Evolutionary conservation across 2,329 filamentous ascomycete species (phyloP).

Genomic region (Pseudocercospora fuligena): DNA sequence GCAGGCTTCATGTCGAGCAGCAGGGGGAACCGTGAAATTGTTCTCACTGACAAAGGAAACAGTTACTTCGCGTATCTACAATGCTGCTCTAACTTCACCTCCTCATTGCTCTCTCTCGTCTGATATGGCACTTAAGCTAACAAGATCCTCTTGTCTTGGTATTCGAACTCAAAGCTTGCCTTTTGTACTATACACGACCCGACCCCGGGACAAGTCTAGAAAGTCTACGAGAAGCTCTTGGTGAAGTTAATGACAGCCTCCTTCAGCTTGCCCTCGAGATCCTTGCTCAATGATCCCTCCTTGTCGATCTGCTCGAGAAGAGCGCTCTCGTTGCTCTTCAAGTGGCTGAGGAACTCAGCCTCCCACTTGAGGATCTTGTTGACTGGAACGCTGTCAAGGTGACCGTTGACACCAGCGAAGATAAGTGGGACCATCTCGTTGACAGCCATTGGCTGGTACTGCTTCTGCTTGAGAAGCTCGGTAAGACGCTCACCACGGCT

Average conservation of each 20-base stretch:
- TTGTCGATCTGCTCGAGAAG: constrained; percentile 86
- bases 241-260: constrained; percentile 80
- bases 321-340: constrained; percentile 87
- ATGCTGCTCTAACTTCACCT: constrained; percentile 24
- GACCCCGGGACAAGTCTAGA: constrained; percentile 26
- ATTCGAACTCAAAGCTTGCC: constrained; percentile 30
- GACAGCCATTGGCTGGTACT: constrained; percentile 97
- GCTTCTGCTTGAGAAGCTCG: constrained; percentile 99
- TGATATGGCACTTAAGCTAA: constrained; percentile 17
- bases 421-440: constrained; percentile 99
- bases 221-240: constrained; percentile 77
- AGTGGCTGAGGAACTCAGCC: constrained; percentile 87
- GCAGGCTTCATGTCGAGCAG: too few species aligned
- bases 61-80: constrained; percentile 38
- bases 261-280: constrained; percentile 81
- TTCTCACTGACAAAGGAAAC: constrained; percentile 32
- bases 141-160: constrained; percentile 27
- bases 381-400: constrained; percentile 87
- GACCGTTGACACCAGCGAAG: constrained; percentile 98
- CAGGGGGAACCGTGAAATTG: neutral
- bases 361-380: constrained; percentile 92
- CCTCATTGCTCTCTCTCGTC: constrained; percentile 19
- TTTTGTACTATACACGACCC: constrained; percentile 42
- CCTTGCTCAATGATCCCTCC: constrained; percentile 96
- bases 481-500: constrained; percentile 98